Conservation (phyloP, 345 rosid species). For the Erodium maritimum region DNA sequence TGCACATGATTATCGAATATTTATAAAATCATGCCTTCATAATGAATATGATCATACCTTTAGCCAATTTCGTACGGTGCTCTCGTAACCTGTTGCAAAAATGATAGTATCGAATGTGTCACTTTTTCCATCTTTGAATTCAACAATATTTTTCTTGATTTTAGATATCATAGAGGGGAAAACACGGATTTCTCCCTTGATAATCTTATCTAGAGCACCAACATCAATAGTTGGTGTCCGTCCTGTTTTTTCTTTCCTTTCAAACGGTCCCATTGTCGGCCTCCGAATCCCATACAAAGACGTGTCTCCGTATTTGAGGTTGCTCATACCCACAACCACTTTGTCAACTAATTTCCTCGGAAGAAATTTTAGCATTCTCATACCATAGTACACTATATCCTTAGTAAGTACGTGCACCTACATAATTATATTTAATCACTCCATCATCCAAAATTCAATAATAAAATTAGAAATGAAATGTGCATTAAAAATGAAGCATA, state of each 20-base stretch:
- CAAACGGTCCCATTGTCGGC: constrained; percentile 34
- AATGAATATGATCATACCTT: constrained; percentile 14
- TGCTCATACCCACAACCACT: constrained; percentile 3
- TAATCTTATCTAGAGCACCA: constrained; percentile 26
- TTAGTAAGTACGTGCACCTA: constrained; percentile 13
- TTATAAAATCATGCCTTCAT: no score
- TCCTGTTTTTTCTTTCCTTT: constrained; percentile 21
- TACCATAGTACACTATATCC: constrained; percentile 14
- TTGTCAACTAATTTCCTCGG: constrained; percentile 14
- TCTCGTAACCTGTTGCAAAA: constrained; percentile 53
- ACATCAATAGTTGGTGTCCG: constrained; percentile 44
- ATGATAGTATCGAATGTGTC: constrained; percentile 29
- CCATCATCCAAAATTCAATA: no score
- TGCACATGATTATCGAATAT: no score
- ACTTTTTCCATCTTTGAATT: constrained; percentile 18
- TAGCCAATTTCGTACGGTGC: constrained; percentile 42
- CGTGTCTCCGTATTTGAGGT: constrained; percentile 1
- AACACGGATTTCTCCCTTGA: constrained; percentile 29
- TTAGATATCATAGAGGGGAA: constrained; percentile 20
- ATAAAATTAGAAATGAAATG: no score
- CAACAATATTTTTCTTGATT: constrained; percentile 17
- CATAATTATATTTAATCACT: no score
- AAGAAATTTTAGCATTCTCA: constrained; percentile 15
- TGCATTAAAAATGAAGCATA: no score
- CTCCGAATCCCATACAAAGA: constrained; percentile 28